Evolutionary conservation across 2,329 filamentous ascomycete genomes (phyloP).

Genomic region (Xylariaceae sp.): DNA sequence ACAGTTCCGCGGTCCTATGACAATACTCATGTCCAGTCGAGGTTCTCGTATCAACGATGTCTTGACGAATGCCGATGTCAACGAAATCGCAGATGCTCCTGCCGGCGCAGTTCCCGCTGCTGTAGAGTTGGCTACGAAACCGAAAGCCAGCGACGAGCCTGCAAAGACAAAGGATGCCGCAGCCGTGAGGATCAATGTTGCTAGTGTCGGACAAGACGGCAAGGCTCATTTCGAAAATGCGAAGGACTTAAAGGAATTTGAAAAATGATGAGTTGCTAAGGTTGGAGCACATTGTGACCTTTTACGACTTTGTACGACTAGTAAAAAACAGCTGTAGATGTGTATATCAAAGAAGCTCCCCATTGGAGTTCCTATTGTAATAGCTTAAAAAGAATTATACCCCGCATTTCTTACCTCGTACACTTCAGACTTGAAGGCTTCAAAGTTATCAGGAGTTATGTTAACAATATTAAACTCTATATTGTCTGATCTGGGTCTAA

Average conservation of each 20-base stretch:
- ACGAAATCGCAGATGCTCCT: conserved; percentile 86
- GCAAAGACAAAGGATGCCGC: conserved; percentile 44
- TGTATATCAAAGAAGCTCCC: conserved; percentile 16
- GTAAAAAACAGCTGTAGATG: conserved; percentile 18
- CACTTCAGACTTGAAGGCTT: background rate
- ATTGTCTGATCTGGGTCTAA: too few relatives aligned
- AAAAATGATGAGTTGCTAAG: conserved; percentile 30
- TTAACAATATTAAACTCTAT: too few relatives aligned
- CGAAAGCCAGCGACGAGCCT: conserved; percentile 41
- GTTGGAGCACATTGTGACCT: background rate
- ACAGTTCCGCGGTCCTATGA: conserved; percentile 85
- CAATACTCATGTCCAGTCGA: conserved; percentile 87
- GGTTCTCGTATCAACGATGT: conserved; percentile 79
- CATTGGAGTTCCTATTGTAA: conserved; percentile 15
- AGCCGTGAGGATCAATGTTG: conserved; percentile 59
- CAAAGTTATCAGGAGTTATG: too few relatives aligned
- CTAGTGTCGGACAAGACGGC: conserved; percentile 64
- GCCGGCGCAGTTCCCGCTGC: conserved; percentile 72
- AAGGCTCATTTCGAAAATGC: conserved; percentile 70
- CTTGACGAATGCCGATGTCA: conserved; percentile 78
- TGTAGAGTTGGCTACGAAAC: conserved; percentile 54
- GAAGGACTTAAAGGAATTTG: conserved; percentile 64
- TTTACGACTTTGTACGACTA: conserved; percentile 26
- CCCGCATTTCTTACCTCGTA: background rate
- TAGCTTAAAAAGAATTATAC: conserved; percentile 14